Base-by-base conservation (phyloP, 176 grass and related monocot genomes). In the Carex myosuroides region DNA sequence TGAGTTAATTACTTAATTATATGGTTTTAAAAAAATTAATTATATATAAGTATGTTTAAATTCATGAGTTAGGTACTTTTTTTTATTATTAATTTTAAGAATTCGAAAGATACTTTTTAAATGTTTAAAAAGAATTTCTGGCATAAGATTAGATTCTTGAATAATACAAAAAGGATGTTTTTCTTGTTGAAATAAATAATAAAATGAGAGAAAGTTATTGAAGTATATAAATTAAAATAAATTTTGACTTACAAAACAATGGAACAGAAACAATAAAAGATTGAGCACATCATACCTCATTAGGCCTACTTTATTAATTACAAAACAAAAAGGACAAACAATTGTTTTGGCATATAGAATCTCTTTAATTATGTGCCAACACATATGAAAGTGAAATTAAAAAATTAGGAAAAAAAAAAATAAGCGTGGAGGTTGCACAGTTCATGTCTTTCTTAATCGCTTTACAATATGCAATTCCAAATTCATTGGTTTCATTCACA, bases 401-500 rank as follows among this genome's bases (percentile, higher is more conserved):
- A 76, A 76, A 7, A 76, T 29, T 62, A 50, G 41, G 26, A 82
- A 32, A 39, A 60, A 48, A 80, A 24, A 8, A 17, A 20, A 8
- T 39, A 13, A 80, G 8, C 4, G 20, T 56, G 79, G 79, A 82
- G 80, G 80, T 63, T 82, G 59, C 35, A 63, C 80, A 67, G 80
- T 82, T 82, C 20, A 62, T 64, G 12, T 82, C 80, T 82, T 21
- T 80, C 33, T 82, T 50, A 32, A 67, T 82, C 41, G 1, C 54
- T 37, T 81, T 81, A 9, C 13, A 60, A 64, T 54, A 17, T 50
- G 39, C 39, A 50, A 52, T 14, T 82, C 60, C 61, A 66, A 82
- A 66, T 82, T 66, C 60, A 82, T 64, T 66, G 35, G 60, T 61
- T 61, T 80, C 78, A 50, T 65, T 82, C 79, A 39, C 12, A 46